These are phyloP conservation scores for Porphyra umbilicalis DNA, from an alignment of 31 red algal genomes.

Conservation along the genomic window DNA sequence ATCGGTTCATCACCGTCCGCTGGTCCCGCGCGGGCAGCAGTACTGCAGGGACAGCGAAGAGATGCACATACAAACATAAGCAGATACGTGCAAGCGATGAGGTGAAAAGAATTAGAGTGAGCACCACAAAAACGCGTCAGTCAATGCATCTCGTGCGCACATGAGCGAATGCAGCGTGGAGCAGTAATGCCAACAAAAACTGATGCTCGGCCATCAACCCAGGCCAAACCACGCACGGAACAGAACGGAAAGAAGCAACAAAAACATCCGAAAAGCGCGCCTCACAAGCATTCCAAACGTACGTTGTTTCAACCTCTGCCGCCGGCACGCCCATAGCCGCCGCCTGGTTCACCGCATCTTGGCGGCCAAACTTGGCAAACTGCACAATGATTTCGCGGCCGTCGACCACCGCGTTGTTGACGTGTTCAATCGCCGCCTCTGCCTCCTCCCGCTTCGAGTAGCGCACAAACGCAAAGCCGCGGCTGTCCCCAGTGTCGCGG, in stretches of 20 bases:
- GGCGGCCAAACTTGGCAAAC: conserved; percentile 40
- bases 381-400: conserved; percentile 20
- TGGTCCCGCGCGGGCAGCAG: not conserved
- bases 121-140: not conserved
- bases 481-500: conserved; percentile 9
- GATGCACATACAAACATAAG: not conserved
- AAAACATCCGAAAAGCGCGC: not conserved
- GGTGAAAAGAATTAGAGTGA: not conserved
- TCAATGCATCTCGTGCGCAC: too few species aligned
- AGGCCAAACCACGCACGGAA: too few species aligned
- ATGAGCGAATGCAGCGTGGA: too few species aligned
- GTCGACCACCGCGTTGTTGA: conserved; percentile 7
- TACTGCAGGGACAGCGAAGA: too few species aligned
- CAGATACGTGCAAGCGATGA: not conserved
- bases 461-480: conserved; percentile 41
- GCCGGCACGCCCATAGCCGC: conserved; percentile 1
- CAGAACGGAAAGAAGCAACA: too few species aligned
- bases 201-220: too few species aligned
- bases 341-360: conserved; percentile 2
- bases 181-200: too few species aligned
- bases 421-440: conserved; percentile 18
- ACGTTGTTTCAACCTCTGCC: not conserved
- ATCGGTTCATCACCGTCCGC: not conserved
- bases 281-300: not conserved
- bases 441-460: conserved; percentile 26